Base-by-base conservation (phyloP, 306 rosid species). In the Cucumis hystrix region DNA sequence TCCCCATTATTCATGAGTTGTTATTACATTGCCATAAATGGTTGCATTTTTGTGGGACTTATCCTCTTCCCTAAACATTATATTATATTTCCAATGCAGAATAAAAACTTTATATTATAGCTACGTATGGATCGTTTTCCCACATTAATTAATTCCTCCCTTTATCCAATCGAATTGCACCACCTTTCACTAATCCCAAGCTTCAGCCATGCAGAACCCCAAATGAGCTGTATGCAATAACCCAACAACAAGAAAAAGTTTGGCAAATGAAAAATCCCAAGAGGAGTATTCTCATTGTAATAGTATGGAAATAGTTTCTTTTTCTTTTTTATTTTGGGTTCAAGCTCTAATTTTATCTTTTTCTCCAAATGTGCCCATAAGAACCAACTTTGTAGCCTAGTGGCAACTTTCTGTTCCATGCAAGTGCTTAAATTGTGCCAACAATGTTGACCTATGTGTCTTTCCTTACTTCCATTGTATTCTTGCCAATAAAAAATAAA, bases 401-500 rank as follows among this genome's bases (percentile, higher is more conserved):
- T 45, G 14, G 58, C 58, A 70, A 70, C 75, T 70, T 70, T 43
- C 21, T 47, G 57, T 69, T 69, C 56, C 75, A 69, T 69, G 75
- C 75, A 69, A 65, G 23, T 41, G 75, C 58, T 33, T 17, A 67
- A 13, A 35, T 59, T 10, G 12, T 30, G 45, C 21, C n/a, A 65
- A 65, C 23, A 18, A 65, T 17, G 4, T 37, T 8, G 10, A 15
- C 57, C 57, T 52, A 52, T 52, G 57, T 16, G 57, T 52, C 57
- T 52, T 52, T 52, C 57, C 15, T 52, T 47, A 1, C 51, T 45
- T 10, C 2, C 15, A 10, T 47, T 2, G 2, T 45, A 45, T 3
- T 47, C 52, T 47, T 47, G 4, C 52, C 14, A 47, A 11, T 9
- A 43, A 45, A 45, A 10, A 45, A 45, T 10, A 10, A 11, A 47